A percentile compares a stretch with the other conserved stretches of the same genome.
Evolutionary conservation across 371 early-diverging fungal genomes (phyloP).

Genomic region (Rhizomucor pusillus): DNA sequence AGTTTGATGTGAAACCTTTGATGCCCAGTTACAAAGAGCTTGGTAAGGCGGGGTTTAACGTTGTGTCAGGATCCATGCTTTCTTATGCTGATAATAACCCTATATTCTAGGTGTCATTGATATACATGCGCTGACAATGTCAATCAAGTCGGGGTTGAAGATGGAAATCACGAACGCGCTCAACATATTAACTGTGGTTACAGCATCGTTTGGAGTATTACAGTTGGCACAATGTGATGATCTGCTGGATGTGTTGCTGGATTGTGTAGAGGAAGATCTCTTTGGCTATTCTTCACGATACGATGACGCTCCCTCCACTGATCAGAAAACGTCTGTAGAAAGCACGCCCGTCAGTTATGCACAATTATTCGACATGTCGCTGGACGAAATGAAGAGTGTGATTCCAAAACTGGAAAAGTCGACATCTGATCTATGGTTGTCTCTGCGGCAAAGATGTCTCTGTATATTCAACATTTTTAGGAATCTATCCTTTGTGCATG

Average conservation of each 20-base stretch:
- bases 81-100: not conserved
- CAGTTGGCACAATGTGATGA: constrained; percentile 50
- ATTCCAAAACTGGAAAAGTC: constrained; percentile 41
- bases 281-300: constrained; percentile 28
- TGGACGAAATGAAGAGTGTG: constrained; percentile 55
- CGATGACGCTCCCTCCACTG: not conserved
- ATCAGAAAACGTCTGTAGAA: not conserved
- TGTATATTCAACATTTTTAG: constrained; percentile 57
- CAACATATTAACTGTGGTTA: constrained; percentile 66
- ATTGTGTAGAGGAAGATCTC: constrained; percentile 46
- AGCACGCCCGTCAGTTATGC: constrained; percentile 25
- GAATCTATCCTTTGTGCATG: constrained; percentile 63
- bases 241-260: constrained; percentile 50
- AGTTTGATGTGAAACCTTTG: constrained; percentile 54
- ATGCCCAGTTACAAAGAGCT: constrained; percentile 59
- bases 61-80: not conserved
- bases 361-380: constrained; percentile 56
- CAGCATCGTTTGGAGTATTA: constrained; percentile 27
- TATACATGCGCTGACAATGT: constrained; percentile 73
- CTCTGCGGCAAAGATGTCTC: constrained; percentile 43
- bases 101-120: constrained; percentile 62
- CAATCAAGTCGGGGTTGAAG: constrained; percentile 71
- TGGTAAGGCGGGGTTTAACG: constrained; percentile 28
- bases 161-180: constrained; percentile 73
- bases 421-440: constrained; percentile 45